phyloP scores from a whole-genome alignment of 805 yeast species.

The Candida caryicola region DNA sequence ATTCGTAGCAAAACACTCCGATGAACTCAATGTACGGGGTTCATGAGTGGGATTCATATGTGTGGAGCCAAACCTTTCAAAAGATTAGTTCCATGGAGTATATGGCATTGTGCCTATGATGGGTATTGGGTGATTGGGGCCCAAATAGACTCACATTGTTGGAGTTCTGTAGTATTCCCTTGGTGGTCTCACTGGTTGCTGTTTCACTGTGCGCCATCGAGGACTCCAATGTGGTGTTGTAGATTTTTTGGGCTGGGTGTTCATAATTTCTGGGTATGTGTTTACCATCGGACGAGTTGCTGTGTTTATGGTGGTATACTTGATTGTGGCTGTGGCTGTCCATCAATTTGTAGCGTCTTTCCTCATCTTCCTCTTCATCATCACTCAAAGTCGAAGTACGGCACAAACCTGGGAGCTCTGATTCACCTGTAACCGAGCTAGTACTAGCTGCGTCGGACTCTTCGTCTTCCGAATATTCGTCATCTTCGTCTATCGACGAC shows the following conservation, averaged over 20 bases:
- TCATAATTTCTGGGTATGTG: slow-evolving; percentile 1
- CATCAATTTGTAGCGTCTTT: no score
- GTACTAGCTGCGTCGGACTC: no score
- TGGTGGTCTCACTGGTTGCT: no score
- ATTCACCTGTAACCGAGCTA: neutral
- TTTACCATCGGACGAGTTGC: slow-evolving; percentile 5
- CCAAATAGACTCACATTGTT: neutral
- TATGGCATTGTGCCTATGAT: slow-evolving; percentile 29
- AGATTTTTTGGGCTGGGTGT: no score
- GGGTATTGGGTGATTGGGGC: slow-evolving; percentile 8
- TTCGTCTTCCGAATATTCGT: slow-evolving; percentile 7
- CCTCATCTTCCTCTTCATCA: slow-evolving; percentile 16
- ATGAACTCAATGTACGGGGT: no score
- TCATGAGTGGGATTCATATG: neutral
- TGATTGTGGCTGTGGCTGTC: slow-evolving; percentile 3
- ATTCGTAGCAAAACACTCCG: no score
- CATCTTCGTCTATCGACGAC: slow-evolving; percentile 11
- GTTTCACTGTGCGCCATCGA: no score
- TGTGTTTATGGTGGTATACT: neutral
- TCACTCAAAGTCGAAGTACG: slow-evolving; percentile 17
- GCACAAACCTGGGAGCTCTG: slow-evolving; percentile 19
- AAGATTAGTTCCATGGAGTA: slow-evolving; percentile 41
- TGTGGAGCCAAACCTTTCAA: slow-evolving; percentile 6
- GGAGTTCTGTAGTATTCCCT: neutral
- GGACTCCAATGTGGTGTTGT: no score